Base-by-base conservation (phyloP, 108 stramenopile species). In the Aurantiochytrium sp. region DNA sequence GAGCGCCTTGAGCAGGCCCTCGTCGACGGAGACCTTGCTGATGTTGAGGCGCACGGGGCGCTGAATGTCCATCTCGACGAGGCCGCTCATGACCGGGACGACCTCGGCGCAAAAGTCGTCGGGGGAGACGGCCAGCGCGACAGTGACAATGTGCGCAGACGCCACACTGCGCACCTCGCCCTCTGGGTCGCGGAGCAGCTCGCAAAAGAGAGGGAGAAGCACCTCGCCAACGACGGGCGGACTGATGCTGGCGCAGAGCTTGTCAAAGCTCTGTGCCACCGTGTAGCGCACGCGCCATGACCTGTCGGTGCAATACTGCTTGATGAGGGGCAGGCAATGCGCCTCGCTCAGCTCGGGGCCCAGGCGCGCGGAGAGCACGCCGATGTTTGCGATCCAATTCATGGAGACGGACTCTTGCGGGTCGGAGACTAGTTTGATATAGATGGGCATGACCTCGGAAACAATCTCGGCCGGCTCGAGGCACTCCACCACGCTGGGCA, bases 141-240 rank as follows among this genome's bases (percentile, higher is more conserved):
- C 12, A 12, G 45, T 81, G 30, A 81, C 73, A 81, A 81, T 15
- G 45, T 81, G 39, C n/a, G 50, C 45, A 12, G 73, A 81, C 21
- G 73, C 73, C n/a, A 81, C 42, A 42, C 32, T 81, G 39, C 73
- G 73, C 45, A 81, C 73, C 45, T 81, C 73, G n/a, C 73, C 73
- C 45, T 81, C 73, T 6, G 73, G 73, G 73, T 81, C 73, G 73
- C 73, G 73, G 19, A 81, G 32, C 19, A 81, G 73, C 39, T 81
- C 73, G 24, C 73, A 81, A 48, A 48, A 81, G 42, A 81, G 73
- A 12, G 73, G 73, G 21, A 81, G 45, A 1, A 81, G 73, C 36
- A 48, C 45, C 73, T 81, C 73, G 42, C 30, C 12, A 12, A 48
- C 45, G n/a, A 81, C 45, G 42, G 73, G 19, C 15, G 73, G 73